These are phyloP conservation scores for Mucor mucedo DNA, from an alignment of 371 early-diverging fungal genomes.

Conservation along the genomic window DNA sequence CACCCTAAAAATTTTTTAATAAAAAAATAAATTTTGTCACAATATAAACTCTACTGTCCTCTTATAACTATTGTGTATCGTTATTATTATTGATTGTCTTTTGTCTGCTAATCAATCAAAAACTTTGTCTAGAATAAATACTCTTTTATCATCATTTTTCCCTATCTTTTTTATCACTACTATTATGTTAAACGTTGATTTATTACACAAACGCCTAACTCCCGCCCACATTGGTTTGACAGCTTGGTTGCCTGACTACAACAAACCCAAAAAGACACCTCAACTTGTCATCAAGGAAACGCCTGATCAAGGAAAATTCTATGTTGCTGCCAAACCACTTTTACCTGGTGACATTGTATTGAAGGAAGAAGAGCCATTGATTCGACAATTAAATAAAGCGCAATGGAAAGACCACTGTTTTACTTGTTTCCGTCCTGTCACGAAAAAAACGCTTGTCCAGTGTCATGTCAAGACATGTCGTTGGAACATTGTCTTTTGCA, in stretches of 20 bases:
- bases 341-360: constrained; percentile 12
- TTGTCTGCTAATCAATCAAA: no score
- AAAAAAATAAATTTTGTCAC: background rate
- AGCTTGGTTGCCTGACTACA: background rate
- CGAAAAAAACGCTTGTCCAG: no score
- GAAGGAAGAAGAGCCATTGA: constrained; percentile 27
- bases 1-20: background rate
- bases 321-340: constrained; percentile 4
- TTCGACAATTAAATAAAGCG: constrained; percentile 16
- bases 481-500: constrained; percentile 27
- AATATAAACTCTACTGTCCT: background rate
- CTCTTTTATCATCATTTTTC: no score
- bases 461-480: constrained; percentile 19
- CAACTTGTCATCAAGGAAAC: background rate
- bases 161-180: no score
- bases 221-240: constrained; percentile 22
- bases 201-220: constrained; percentile 9
- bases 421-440: constrained; percentile 18
- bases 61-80: no score
- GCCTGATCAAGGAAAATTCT: background rate
- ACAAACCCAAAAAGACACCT: background rate
- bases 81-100: no score
- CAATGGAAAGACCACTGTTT: constrained; percentile 12
- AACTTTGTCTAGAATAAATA: no score
- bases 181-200: background rate